Base-by-base conservation (phyloP, 129 eudicot species). In the Chrysanthemum seticuspe region DNA sequence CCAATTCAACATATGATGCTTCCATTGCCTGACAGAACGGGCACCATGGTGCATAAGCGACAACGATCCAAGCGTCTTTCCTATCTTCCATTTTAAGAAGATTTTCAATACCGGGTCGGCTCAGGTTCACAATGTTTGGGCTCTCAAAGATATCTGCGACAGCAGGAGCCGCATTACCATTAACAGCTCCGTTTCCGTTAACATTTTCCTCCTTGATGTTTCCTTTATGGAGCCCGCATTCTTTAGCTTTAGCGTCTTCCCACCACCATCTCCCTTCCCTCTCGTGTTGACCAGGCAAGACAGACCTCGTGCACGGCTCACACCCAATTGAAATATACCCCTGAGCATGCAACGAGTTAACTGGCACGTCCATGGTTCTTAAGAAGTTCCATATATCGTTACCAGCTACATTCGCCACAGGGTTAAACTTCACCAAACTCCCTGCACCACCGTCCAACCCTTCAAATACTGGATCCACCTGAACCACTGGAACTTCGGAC, bases 201-300 rank as follows among this genome's bases (percentile, higher is more conserved):
- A 74, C 74, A 15, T 60, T 81, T 70, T 76, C 88, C 59, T 95
- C 89, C 87, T 90, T 95, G 7, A 95, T 50, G 68, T 95, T 95
- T 36, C 97, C 99, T 75, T 90, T 95, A 68, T 95, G 99, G 6
- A 95, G 79, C n/a, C 99, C 99, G 31, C 99, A 95, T 75, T 95
- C 99, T 84, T 95, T 95, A 47, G 97, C 97, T 74, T 87, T 95
- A 15, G 99, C 94, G 82, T 95, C 97, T 74, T 95, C 99, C 99
- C 99, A 95, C 99, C 99, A 95, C 99, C 99, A 95, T 71, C 99
- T 83, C 70, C 99, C 99, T 78, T 95, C 99, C 45, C 99, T 72
- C 84, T 95, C 99, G 54, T 95, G 99, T 57, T 95, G 99, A 34
- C 97, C 97, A 0, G 99, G 99, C 19, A 95, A 77, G 3, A 95